Base-by-base conservation (phyloP, 805 yeast genomes). In the Saturnispora galanensis region DNA sequence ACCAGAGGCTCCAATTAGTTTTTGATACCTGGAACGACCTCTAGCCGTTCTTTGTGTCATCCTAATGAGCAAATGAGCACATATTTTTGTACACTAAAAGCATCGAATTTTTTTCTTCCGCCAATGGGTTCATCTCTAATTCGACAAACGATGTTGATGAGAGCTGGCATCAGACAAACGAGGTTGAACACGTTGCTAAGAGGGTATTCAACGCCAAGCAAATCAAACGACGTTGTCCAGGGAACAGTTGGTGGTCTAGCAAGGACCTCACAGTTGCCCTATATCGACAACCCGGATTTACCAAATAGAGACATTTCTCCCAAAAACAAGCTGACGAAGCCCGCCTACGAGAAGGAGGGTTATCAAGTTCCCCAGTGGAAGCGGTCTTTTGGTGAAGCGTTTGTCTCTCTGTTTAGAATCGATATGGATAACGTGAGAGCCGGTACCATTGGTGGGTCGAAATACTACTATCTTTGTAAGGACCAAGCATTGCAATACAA, bases 371-470 rank as follows among this genome's bases (percentile, higher is more conserved):
- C 81, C 0, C 60, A 65, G 45, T 71, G 77, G 72, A 69, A 75
- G 48, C 73, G 69, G 50, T 67, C 70, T 0, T 57, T 84, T 32
- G 93, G 90, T 52, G 88, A 84, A 59, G 56, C 73, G 34, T 69
- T 81, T 17, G 73, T 84, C 45, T 68, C 73, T 31, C 36, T 71
- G 10, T 80, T 90, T 59, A 71, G 77, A 50, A 67, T 90, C 47
- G 96, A 90, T 63, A 87, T 90, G 94, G 97, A 90, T 67, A 77
- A 77, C 51, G 75, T 89, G 33, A 76, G 97, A 58, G 84, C 97
- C 0, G 97, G 97, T 26, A 88, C 97, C 1, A 81, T 90, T 51
- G 96, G 96, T 5, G 97, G 97, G 8, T 82, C 89, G 3, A 71
- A 74, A 46, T 93, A 89, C 64, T 84, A 85, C 57, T 87, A 84